phyloP scores from a whole-genome alignment of 495 filamentous ascomycete genomes.

The Hapsidospora chrysogenum region DNA sequence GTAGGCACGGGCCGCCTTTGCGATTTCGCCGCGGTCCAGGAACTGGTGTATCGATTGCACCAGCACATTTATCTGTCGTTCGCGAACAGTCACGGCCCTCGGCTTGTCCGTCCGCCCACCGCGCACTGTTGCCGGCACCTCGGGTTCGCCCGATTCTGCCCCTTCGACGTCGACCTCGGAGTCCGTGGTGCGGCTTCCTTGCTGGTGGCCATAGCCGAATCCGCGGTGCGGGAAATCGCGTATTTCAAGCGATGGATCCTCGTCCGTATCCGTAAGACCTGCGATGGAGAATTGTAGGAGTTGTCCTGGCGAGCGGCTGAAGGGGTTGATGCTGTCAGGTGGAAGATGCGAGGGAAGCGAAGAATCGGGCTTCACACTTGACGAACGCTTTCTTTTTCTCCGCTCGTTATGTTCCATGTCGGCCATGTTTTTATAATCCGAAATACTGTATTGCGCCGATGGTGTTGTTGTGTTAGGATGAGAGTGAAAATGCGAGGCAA shows the following conservation, averaged over 20 bases:
- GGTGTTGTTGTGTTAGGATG: no score
- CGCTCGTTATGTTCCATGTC: no score
- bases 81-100: conserved; percentile 1
- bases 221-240: conserved; percentile 25
- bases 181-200: no score
- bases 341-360: no score
- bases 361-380: no score
- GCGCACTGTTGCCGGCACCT: not conserved
- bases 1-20: conserved; percentile 20
- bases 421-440: no score
- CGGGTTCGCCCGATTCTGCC: not conserved
- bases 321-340: conserved; percentile 24
- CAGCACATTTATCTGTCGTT: conserved; percentile 14
- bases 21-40: conserved; percentile 20
- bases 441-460: no score
- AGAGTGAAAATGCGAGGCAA: no score
- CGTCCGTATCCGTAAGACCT: conserved; percentile 15
- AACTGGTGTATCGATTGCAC: conserved; percentile 16
- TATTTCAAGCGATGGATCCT: conserved; percentile 16
- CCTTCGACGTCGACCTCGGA: not conserved
- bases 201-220: no score
- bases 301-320: conserved; percentile 22
- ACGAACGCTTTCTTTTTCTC: no score
- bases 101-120: not conserved
- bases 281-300: conserved; percentile 22